A percentile compares a stretch with the other conserved stretches of the same genome.
phyloP scores from a whole-genome alignment of 2,329 filamentous ascomycete genomes.

The Diaporthe vexans region DNA sequence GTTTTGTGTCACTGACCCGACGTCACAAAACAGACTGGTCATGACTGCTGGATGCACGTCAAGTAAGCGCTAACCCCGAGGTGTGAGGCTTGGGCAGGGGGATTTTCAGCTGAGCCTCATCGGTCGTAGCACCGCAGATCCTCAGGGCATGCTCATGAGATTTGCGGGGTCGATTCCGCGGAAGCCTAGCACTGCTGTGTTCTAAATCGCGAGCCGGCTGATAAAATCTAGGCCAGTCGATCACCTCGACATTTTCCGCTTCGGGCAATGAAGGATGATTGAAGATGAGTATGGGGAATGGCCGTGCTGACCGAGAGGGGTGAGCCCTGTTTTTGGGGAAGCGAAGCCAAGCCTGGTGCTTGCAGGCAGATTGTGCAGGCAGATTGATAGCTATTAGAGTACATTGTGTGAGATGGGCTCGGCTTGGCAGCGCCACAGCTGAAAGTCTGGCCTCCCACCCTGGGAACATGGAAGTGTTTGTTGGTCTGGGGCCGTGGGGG shows the following conservation, averaged over 20 bases:
- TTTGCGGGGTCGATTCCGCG: constrained; percentile 17
- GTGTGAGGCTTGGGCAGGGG: constrained; percentile 39
- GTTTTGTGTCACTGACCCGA: constrained; percentile 7
- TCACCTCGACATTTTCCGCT: not conserved
- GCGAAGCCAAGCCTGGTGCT: not conserved
- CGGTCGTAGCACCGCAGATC: constrained; percentile 33
- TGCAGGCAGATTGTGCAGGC: not conserved
- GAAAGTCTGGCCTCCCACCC: constrained; percentile 12
- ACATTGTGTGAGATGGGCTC: not conserved
- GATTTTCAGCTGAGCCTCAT: constrained; percentile 42
- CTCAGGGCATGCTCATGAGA: not conserved
- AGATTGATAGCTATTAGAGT: not conserved
- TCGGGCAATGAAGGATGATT: not conserved
- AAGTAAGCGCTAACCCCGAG: constrained; percentile 39
- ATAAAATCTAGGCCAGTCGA: not conserved
- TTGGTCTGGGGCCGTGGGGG: not conserved
- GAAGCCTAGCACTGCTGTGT: not conserved
- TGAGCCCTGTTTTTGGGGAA: not conserved
- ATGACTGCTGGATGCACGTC: constrained; percentile 28
- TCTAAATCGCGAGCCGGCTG: not conserved
- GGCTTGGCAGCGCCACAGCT: constrained; percentile 26
- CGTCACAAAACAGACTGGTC: constrained; percentile 30
- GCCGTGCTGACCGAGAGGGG: not conserved
- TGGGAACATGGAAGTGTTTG: not conserved
- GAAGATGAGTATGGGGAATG: not conserved